These are phyloP conservation scores for Phyllostachys edulis DNA, from an alignment of 176 grass and related monocot species.

Conservation along the genomic window DNA sequence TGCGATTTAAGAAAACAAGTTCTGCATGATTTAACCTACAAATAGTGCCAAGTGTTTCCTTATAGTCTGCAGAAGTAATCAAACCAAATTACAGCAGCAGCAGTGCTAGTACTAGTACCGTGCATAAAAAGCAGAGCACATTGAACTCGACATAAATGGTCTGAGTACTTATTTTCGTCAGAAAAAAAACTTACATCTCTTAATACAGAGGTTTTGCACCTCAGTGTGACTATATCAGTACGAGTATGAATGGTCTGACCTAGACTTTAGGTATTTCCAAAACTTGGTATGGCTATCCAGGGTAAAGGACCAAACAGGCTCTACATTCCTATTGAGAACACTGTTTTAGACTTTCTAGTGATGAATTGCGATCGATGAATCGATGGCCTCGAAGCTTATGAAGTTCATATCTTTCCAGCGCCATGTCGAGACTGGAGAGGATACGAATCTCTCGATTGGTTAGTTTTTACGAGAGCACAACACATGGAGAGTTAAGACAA, in stretches of 20 bases:
- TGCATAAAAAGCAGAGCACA: conserved; percentile 31
- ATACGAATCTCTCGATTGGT: neutral
- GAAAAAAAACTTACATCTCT: neutral
- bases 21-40: conserved; percentile 24
- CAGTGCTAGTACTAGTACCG: neutral
- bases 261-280: too few relatives aligned
- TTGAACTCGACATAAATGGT: conserved; percentile 36
- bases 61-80: neutral
- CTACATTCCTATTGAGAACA: neutral
- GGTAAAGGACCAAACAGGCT: too few relatives aligned
- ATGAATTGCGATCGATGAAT: neutral
- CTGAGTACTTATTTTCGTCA: neutral
- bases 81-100: neutral
- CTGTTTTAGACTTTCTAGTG: neutral
- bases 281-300: too few relatives aligned
- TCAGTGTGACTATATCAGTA: neutral
- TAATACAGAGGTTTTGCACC: neutral
- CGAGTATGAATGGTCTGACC: neutral
- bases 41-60: neutral
- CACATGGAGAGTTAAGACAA: neutral
- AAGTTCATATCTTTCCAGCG: neutral
- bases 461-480: neutral
- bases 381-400: neutral
- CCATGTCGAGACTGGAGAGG: neutral
- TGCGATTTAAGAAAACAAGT: neutral